Base-by-base conservation (phyloP, 2,329 filamentous ascomycete genomes). In the Paecilomyces niveus region DNA sequence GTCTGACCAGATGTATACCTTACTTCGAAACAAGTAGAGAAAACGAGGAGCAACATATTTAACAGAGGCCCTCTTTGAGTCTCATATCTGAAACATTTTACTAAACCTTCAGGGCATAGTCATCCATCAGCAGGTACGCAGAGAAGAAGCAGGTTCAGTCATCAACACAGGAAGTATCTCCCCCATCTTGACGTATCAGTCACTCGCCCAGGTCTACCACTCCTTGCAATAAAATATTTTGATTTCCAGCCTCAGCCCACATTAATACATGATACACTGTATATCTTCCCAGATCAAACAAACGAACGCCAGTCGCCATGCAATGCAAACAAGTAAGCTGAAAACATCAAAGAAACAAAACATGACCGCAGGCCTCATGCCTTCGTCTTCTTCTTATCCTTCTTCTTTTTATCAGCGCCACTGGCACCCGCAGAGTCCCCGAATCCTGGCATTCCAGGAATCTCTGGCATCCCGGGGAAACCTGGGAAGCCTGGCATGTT, bases 361-460 rank as follows among this genome's bases (percentile, higher is more conserved):
- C 18, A 56, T 54, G 54, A 58, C 59, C n/a, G 59, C 22, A 49
- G 56, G 57, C 13, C 56, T 70, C 59, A 75, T 49, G 72, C 73
- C 64, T 80, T 80, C 54, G 69, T 71, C 68, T 77, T 78, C 72
- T 80, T 81, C 69, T 80, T 80, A 57, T 79, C 73, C 64, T 81
- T 79, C 67, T 81, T 79, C 61, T 74, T 76, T 68, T 75, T 78
- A 58, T 74, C 70, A 5, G 64, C 60, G 5, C 62, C 64, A 3
- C 65, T 65, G n/a, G 64, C 63, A 26, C 63, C 68, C 10, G 69
- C 67, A 21, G 67, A 55, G 54, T 70, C 70, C 15, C 71, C 66
- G 67, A 84, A 83, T 26, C 78, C 76, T 56, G 79, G 76, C 77
- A 84, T 83, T 6, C 78, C 78, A 59, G 82, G 79, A 75, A 83